Evolutionary conservation across 805 yeast species (phyloP), one percentile per base, ranked within the genome.

Genomic region (Candida namnaoensis): DNA sequence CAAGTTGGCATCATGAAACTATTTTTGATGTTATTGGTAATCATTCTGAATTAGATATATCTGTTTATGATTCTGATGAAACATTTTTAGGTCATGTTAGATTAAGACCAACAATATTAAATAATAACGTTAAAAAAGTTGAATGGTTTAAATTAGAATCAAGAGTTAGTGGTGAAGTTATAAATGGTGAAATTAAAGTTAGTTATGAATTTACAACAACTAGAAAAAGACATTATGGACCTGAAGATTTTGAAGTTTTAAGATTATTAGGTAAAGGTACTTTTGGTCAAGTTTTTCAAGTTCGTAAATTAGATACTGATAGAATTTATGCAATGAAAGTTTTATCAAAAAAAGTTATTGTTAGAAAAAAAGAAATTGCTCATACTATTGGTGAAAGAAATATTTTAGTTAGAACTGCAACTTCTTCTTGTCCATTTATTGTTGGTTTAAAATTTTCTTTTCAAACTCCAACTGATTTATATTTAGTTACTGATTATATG

Each of bases 261-360:
- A 74, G 96, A 56, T 69, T 91, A 41, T 69, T 91, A 46, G 99
- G 99, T 46, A 88, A 88, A 59, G 99, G 99, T 41, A 93, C 98
- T 1, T 91, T 91, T 69, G 99, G 99, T 30, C 96, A 88, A 66
- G 99, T 91, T 33, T 93, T 83, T 64, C 99, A 93, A 67, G 99
- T 93, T 36, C 80, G 83, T 48, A 93, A 91, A 72, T 74, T 74
- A 51, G 98, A 93, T 59, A 88, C 95, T 7, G 76, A 78, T 44
- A 77, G 97, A 53, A 83, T 93, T 44, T 93, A 93, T 60, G 99
- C 99, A 35, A 93, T 93, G 99, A 93, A 93, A 65, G 95, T 91
- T 27, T 74, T 93, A 41, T 84, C 95, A 25, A 93, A 93, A 62
- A 90, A 90, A 60, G 91, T 88, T 36, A 93, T 93, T 61, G 96